Evolutionary conservation across 2,329 filamentous ascomycete genomes (phyloP).

Genomic region (Penicillium thymicola): DNA sequence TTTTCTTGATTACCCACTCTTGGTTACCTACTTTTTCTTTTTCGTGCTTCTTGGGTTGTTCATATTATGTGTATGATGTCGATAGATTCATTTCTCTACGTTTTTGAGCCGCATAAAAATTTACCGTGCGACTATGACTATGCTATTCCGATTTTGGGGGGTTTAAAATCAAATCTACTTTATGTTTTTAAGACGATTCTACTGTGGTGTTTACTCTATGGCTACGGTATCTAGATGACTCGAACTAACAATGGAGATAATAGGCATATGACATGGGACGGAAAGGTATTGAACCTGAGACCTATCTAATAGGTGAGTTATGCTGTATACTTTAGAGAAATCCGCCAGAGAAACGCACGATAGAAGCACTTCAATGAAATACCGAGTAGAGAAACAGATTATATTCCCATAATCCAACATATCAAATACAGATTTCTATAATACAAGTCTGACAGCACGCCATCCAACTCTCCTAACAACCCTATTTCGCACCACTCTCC

Average conservation of each 20-base stretch:
- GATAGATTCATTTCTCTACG: background rate
- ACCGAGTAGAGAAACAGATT: background rate
- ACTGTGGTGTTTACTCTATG: too few species aligned
- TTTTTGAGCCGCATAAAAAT: slow-evolving; percentile 1
- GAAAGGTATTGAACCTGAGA: too few species aligned
- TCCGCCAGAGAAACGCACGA: background rate
- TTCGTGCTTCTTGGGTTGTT: background rate
- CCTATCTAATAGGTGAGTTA: too few species aligned
- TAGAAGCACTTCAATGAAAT: too few species aligned
- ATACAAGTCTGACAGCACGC: background rate
- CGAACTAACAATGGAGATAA: background rate
- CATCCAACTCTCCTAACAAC: background rate
- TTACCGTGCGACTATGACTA: background rate
- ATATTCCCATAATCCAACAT: background rate
- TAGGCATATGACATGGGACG: background rate
- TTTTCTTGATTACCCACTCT: background rate
- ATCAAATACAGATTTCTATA: background rate
- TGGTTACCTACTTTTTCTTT: background rate
- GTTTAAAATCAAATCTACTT: background rate
- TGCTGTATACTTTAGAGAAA: background rate
- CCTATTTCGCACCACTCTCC: slow-evolving; percentile 38
- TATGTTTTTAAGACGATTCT: too few species aligned
- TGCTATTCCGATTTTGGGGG: background rate
- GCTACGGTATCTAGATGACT: background rate
- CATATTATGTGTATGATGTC: background rate